Evolutionary conservation across 2,329 filamentous ascomycete genomes (phyloP).

Genomic region (Allantophomopsis lycopodina): DNA sequence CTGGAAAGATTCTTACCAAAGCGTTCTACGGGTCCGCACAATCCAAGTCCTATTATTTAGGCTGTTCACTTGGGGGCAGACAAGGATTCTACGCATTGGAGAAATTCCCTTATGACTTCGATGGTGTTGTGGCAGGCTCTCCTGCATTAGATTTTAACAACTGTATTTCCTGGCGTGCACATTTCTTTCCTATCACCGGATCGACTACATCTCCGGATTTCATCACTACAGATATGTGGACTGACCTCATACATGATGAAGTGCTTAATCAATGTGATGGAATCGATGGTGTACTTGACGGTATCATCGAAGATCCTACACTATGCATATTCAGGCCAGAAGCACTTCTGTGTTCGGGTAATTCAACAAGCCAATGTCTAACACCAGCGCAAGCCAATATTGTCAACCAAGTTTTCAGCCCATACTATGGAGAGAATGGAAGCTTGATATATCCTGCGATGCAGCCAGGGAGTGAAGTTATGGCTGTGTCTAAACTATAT

Average conservation of each 20-base stretch:
- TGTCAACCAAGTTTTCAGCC: constrained; percentile 7
- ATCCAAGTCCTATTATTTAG: constrained; percentile 23
- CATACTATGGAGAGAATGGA: constrained; percentile 6
- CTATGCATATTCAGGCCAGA: constrained; percentile 18
- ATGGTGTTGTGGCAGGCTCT: constrained; percentile 25
- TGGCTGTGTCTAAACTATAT: neutral
- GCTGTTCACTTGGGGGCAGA: constrained; percentile 26
- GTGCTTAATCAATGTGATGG: constrained; percentile 22
- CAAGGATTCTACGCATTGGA: constrained; percentile 27
- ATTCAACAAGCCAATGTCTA: constrained; percentile 14
- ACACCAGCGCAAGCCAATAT: constrained; percentile 8
- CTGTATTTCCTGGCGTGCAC: constrained; percentile 7
- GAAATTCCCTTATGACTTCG: constrained; percentile 24
- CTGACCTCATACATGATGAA: constrained; percentile 4
- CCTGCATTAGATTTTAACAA: constrained; percentile 17
- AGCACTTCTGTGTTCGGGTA: constrained; percentile 6
- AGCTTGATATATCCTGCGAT: constrained; percentile 6
- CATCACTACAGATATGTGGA: constrained; percentile 9
- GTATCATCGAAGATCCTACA: constrained; percentile 23
- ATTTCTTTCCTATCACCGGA: constrained; percentile 8
- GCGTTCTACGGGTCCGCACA: constrained; percentile 19
- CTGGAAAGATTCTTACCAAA: constrained; percentile 14
- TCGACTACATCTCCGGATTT: constrained; percentile 13
- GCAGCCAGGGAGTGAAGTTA: neutral
- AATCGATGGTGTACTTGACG: constrained; percentile 22